These are phyloP conservation scores for Colletotrichum scovillei DNA, from an alignment of 2,329 filamentous ascomycete species.

Conservation along the genomic window DNA sequence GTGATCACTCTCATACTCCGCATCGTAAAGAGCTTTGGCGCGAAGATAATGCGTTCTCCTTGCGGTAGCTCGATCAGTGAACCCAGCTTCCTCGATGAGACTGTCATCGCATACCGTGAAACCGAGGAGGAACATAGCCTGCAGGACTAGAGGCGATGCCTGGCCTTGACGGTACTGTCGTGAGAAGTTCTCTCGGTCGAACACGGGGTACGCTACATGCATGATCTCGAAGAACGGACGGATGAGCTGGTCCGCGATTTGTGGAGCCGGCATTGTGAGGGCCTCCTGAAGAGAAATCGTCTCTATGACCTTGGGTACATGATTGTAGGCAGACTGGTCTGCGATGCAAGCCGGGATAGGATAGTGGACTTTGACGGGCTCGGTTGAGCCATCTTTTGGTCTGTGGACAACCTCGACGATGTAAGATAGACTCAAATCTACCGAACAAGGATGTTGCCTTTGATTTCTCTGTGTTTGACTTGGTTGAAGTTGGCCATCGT, in stretches of 20 bases:
- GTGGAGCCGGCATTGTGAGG: background rate
- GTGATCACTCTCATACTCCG: constrained; percentile 20
- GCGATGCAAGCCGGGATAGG: constrained; percentile 13
- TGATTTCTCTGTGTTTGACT: background rate
- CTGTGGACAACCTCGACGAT: constrained; percentile 19
- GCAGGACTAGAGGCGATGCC: constrained; percentile 6
- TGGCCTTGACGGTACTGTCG: constrained; percentile 2
- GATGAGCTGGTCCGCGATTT: background rate
- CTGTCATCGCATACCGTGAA: constrained; percentile 21
- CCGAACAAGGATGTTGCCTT: background rate
- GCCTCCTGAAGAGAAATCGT: background rate
- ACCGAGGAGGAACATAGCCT: constrained; percentile 3
- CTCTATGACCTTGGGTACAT: background rate
- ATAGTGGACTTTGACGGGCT: constrained; percentile 18
- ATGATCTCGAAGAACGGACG: constrained; percentile 1
- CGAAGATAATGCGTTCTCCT: constrained; percentile 19
- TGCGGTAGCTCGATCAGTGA: constrained; percentile 6
- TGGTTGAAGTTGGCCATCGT: background rate
- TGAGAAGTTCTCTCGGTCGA: constrained; percentile 1
- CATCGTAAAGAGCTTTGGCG: constrained; percentile 28
- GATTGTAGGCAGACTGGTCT: background rate
- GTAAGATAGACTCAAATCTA: background rate
- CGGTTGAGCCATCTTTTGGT: constrained; percentile 1
- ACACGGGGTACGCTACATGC: constrained; percentile 1
- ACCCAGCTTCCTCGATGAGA: constrained; percentile 14